Conservation (phyloP, 345 rosid species). For the Aethionema arabicum region DNA sequence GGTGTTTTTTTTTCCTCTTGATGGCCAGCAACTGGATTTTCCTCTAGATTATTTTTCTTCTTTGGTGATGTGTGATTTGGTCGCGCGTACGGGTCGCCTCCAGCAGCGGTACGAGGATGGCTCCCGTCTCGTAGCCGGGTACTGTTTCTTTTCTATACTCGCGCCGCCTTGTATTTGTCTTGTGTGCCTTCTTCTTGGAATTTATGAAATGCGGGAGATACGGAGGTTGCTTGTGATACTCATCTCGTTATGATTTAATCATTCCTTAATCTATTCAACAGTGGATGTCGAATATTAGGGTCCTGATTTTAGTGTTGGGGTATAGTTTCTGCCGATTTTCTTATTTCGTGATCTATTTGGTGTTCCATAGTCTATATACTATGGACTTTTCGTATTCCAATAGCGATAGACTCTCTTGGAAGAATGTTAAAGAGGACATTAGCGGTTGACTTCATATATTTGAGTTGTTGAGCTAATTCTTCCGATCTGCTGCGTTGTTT, state of each 20-base stretch:
- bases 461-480: not conserved
- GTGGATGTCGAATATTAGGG: not conserved
- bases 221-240: not conserved
- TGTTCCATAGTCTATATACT: not conserved
- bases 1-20: constrained; percentile 19
- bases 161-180: not conserved
- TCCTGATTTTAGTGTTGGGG: not conserved
- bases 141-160: constrained; percentile 15
- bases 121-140: constrained; percentile 97
- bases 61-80: constrained; percentile 76
- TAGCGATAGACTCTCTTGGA: not conserved
- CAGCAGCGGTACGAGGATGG: constrained; percentile 92
- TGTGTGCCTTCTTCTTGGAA: constrained; percentile 13
- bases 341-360: not conserved
- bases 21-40: constrained; percentile 28
- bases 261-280: not conserved
- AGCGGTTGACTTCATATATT: not conserved
- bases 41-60: constrained; percentile 16
- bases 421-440: not conserved
- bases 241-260: not conserved
- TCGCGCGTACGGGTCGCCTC: constrained; percentile 97
- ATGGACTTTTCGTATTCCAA: too few species aligned
- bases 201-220: constrained; percentile 10
- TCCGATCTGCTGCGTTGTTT: not conserved
- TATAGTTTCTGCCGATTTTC: not conserved